Evolutionary conservation across 139 green algal species (phyloP), one percentile per base, ranked within the genome.

Genomic region (Trebouxia sp.): DNA sequence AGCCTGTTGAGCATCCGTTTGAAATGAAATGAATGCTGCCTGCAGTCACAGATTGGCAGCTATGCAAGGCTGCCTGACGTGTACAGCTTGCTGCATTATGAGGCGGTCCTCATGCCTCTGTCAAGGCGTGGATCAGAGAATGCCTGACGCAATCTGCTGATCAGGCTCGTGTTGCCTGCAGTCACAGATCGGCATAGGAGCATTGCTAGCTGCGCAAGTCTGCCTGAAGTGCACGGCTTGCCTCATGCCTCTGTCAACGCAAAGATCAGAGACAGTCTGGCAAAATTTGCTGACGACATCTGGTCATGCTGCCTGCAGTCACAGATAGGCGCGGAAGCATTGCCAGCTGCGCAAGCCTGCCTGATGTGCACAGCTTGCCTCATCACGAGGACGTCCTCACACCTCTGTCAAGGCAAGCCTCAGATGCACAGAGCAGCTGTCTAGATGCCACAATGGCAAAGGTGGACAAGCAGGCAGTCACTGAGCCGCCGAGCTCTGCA

Each of bases 131-230:
- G 32, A 0, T 72, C 62, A 45, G 32, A 43, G n/a, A n/a, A n/a
- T n/a, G n/a, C n/a, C n/a, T n/a, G n/a, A n/a, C n/a, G n/a, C n/a
- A n/a, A n/a, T n/a, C n/a, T n/a, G n/a, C n/a, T n/a, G n/a, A n/a
- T n/a, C n/a, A n/a, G n/a, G n/a, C n/a, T n/a, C n/a, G n/a, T n/a
- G n/a, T n/a, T n/a, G n/a, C n/a, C n/a, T 72, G 62, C 62, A 72
- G 62, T 72, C 62, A 72, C 7, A 35, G 62, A 45, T n/a, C n/a
- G n/a, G n/a, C n/a, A n/a, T n/a, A n/a, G n/a, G n/a, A 66, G 55
- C 53, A 35, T 58, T 8, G 37, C n/a, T 37, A 41, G 65, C 24
- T 65, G 35, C 26, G 76, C 65, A 45, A 74, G 76, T 38, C n/a
- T 47, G 35, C 48, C 47, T 28, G 53, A 53, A 8, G 53, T 28